A percentile compares a stretch with the other conserved stretches of the same genome.
Evolutionary conservation across 371 early-diverging fungal genomes (phyloP).

Genomic region (Mortierella sp.): DNA sequence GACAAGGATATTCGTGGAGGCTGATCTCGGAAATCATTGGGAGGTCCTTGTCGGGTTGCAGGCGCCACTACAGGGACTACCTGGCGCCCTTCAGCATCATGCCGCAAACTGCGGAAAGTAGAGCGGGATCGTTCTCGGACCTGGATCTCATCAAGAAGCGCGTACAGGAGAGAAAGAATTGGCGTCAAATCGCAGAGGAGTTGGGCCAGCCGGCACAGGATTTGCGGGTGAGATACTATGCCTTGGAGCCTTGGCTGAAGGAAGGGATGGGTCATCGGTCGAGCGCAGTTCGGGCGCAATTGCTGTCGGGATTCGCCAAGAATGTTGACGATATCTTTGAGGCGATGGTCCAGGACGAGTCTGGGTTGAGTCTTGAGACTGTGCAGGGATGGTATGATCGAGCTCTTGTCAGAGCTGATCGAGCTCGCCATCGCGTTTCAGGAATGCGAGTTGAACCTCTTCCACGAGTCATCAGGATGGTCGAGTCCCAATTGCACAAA

Average conservation of each 20-base stretch:
- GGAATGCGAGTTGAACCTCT: background rate
- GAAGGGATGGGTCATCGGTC: constrained; percentile 15
- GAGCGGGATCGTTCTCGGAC: background rate
- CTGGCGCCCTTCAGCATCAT: background rate
- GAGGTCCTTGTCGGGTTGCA: background rate
- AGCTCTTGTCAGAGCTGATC: too few species aligned
- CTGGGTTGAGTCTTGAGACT: background rate
- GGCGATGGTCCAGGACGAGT: constrained; percentile 4
- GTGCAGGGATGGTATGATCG: constrained; percentile 16
- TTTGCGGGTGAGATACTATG: background rate
- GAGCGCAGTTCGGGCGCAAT: background rate
- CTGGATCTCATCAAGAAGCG: background rate
- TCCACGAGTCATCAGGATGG: too few species aligned
- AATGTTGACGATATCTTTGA: constrained; percentile 1
- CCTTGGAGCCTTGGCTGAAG: constrained; percentile 16
- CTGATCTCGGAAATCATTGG: background rate
- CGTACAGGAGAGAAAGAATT: background rate
- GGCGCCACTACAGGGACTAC: constrained; percentile 1
- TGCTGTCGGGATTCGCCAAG: background rate
- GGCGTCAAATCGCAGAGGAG: background rate
- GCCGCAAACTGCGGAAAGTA: background rate
- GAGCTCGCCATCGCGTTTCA: too few species aligned
- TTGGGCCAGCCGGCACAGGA: background rate
- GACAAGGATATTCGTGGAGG: background rate
- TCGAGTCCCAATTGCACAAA: background rate